Conservation (phyloP, 108 stramenopile species). For the Nannochloropsis gaditana region DNA sequence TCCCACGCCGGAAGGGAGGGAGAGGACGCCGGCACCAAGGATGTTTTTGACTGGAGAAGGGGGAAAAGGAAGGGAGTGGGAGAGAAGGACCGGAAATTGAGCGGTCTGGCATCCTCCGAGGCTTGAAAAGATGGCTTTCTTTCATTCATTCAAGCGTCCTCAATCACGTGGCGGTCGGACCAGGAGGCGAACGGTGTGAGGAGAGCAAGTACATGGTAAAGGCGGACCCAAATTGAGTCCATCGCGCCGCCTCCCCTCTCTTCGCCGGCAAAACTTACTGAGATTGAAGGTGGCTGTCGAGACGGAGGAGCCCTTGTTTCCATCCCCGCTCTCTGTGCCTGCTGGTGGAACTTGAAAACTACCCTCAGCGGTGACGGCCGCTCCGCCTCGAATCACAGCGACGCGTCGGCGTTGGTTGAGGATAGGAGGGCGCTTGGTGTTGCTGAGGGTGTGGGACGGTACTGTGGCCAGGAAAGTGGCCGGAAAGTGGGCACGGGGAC, state of each 20-base stretch:
- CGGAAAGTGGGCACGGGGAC: neutral
- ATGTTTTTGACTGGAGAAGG: neutral
- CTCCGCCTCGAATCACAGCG: neutral
- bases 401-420: neutral
- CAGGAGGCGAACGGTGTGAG: too few species aligned
- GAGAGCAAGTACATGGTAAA: neutral
- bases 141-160: too few species aligned
- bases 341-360: neutral
- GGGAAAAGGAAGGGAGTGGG: too few species aligned
- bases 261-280: neutral
- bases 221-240: neutral
- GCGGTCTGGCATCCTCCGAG: too few species aligned
- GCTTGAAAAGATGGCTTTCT: too few species aligned
- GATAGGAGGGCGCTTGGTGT: neutral
- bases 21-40: slow-evolving; percentile 7
- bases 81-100: too few species aligned
- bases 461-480: neutral
- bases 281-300: neutral
- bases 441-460: neutral
- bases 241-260: neutral
- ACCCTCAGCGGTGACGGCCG: neutral
- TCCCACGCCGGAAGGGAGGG: slow-evolving; percentile 4
- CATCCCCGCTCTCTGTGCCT: neutral
- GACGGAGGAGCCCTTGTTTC: neutral
- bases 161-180: too few species aligned